Base-by-base conservation (phyloP, 352 stramenopile species). In the Globisporangium apiculatum region DNA sequence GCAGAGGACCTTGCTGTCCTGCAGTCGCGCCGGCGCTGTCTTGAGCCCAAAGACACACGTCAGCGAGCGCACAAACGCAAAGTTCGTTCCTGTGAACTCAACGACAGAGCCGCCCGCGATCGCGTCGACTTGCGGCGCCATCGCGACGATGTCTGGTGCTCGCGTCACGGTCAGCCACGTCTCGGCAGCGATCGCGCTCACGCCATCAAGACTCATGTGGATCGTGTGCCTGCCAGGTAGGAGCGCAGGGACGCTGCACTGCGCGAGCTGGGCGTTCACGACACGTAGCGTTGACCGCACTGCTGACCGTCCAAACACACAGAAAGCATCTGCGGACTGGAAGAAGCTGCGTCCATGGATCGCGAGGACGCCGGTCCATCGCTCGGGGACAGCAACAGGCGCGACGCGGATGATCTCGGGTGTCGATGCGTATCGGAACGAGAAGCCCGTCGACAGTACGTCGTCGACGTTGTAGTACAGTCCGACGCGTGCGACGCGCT, bases 321-420 rank as follows among this genome's bases (percentile, higher is more conserved):
- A 83, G 57, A 66, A 79, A 0, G 53, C 63, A 42, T 7, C 37
- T 4, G 18, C 8, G 0, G 50, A 66, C 17, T 72, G 51, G 14
- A 68, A 57, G 58, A 81, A 79, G 38, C 68, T 71, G n/a, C 50
- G 10, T 6, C 74, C 74, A 38, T 18, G 49, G 45, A 83, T 63
- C 14, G 43, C 64, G 14, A 83, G 9, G n/a, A 66, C 62, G 1
- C 68, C 71, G 12, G 17, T 41, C 15, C 38, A 59, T 17, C 45
- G 38, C 24, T 79, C 68, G 9, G 47, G 65, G 5, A 81, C 51
- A 49, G 15, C 8, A 9, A 12, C 17, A 14, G 45, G 45, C 8
- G 14, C 47, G 6, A 72, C 17, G 4, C 51, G 61, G 18, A 51
- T 31, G 53, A 81, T 73, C 7, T 60, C 43, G 2, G 60, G 45